Conservation (phyloP, 495 filamentous ascomycete species). For the Penicillium cosmopolitanum region DNA sequence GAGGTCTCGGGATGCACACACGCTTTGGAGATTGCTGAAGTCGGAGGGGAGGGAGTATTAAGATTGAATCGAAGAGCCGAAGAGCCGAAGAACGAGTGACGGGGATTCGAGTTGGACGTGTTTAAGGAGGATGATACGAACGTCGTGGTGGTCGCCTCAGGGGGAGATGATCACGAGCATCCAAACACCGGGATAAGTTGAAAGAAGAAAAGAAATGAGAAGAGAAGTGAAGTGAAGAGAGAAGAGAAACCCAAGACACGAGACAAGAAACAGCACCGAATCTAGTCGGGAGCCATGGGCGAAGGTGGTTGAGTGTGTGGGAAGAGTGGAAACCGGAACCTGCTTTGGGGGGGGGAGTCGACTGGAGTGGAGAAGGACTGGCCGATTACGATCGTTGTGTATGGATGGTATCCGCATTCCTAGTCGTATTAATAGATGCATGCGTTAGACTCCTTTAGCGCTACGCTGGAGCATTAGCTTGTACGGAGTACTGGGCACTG, state of each 20-base stretch:
- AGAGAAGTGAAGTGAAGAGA: conserved; percentile 12
- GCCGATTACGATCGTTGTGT: conserved; percentile 10
- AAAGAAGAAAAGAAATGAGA: conserved; percentile 11
- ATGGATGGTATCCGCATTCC: conserved; percentile 23
- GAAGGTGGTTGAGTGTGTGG: conserved; percentile 37
- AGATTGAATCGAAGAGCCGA: conserved; percentile 1
- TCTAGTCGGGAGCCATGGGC: conserved; percentile 70
- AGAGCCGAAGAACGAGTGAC: conserved; percentile 4
- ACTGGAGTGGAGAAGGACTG: background rate
- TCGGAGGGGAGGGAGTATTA: background rate
- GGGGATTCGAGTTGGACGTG: conserved; percentile 13
- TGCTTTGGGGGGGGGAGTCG: conserved; percentile 25
- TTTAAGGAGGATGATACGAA: conserved; percentile 12
- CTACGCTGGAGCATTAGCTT: too few species aligned
- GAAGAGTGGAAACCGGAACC: conserved; percentile 75
- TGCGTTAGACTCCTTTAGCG: background rate
- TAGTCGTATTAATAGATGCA: conserved; percentile 24
- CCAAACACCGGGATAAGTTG: conserved; percentile 45
- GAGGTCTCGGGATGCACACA: conserved; percentile 3
- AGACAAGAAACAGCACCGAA: conserved; percentile 14
- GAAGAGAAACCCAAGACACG: conserved; percentile 11
- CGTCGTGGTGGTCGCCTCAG: conserved; percentile 16
- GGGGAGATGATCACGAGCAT: background rate
- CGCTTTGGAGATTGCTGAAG: background rate
- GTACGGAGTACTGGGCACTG: too few species aligned